Evolutionary conservation across 352 stramenopile species (phyloP), one percentile per base, ranked within the genome.

Genomic region (Pythium sp.): DNA sequence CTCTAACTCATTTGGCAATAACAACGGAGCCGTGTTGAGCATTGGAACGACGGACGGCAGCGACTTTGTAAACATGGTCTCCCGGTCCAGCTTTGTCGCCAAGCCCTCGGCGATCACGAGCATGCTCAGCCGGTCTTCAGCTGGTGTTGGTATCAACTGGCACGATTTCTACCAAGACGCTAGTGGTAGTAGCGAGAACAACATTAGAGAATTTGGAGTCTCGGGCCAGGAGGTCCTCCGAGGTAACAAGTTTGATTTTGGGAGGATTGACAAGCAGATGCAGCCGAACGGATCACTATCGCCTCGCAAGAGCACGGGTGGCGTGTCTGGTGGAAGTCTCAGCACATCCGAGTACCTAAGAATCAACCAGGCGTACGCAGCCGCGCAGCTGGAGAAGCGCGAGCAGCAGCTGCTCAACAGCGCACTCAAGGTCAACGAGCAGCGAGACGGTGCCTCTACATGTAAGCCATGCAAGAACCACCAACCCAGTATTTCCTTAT

Each of bases 51-150:
- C 72, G 61, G 67, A 77, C 51, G 62, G 62, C 34, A 70, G 43
- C 14, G 62, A 77, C 22, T 77, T 71, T 28, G 53, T 73, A 34
- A 77, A 75, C 61, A 77, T 78, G 60, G 72, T 68, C 11, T 41
- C 64, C 1, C 72, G 61, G 22, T 58, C 71, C 1, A 70, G 64
- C 15, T 68, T 72, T 8, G 57, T 51, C 3, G 24, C 28, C n/a
- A 80, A 69, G 12, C 26, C 24, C 3, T 28, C 28, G 3, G 7
- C 41, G 24, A 30, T 57, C 30, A 6, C 43, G 15, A 22, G 43
- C 46, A 54, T 20, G 6, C 38, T 56, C 18, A 22, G 20, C 6
- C 41, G 14, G 7, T 28, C 41, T 41, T 55, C 58, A 30, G 14
- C 51, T 20, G 46, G 14, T 15, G 32, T 15, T 55, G 58, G 26